Conservation (phyloP, 2,329 filamentous ascomycete species). For the Fusarium secorum region DNA sequence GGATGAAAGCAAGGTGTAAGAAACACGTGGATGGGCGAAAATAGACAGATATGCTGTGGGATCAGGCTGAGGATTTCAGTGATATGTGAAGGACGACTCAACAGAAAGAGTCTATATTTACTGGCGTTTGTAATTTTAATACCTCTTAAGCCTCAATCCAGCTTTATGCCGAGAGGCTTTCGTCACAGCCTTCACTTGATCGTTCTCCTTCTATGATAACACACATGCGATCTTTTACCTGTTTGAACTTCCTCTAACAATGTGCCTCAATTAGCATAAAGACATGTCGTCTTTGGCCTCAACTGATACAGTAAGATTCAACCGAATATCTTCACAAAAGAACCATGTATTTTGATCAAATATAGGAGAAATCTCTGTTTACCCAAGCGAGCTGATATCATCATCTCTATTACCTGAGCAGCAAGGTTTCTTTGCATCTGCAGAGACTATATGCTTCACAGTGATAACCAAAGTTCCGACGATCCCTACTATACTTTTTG, state of each 20-base stretch:
- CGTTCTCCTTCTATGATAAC: background rate
- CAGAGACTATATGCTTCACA: background rate
- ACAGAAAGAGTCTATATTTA: background rate
- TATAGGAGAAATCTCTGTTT: background rate
- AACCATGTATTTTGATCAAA: background rate
- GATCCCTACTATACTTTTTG: background rate
- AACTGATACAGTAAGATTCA: background rate
- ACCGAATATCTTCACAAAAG: background rate
- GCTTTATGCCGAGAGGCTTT: background rate
- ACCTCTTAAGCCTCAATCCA: background rate
- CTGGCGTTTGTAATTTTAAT: background rate
- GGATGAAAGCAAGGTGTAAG: background rate
- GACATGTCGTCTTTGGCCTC: background rate
- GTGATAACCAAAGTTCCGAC: too few relatives aligned
- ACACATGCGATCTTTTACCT: background rate
- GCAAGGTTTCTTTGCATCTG: background rate
- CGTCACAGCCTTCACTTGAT: background rate
- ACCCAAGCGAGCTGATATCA: background rate
- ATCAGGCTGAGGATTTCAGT: background rate
- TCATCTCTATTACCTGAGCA: background rate
- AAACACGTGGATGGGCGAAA: background rate
- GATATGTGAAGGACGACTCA: background rate
- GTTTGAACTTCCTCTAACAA: background rate
- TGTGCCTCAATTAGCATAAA: background rate
- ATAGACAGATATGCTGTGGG: background rate